These are phyloP conservation scores for Endothia cerciana DNA, from an alignment of 2,329 filamentous ascomycete genomes.

Conservation along the genomic window DNA sequence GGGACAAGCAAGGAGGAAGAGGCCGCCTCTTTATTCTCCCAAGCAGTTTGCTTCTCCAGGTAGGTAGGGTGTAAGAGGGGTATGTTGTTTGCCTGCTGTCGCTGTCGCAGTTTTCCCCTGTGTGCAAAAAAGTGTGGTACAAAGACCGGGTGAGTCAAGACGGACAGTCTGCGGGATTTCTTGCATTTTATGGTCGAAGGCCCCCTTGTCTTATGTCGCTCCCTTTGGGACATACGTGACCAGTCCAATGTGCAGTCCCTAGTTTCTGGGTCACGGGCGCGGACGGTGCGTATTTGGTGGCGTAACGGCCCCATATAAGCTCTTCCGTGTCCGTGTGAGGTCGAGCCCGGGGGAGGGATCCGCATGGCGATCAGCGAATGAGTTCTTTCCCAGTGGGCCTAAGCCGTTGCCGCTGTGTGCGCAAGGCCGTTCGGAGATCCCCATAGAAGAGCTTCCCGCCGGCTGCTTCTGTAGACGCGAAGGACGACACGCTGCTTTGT, in stretches of 20 bases:
- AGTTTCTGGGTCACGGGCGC: not conserved
- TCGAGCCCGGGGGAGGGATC: not conserved
- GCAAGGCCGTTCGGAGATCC: not conserved
- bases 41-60: no score
- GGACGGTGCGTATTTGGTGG: not conserved
- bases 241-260: not conserved
- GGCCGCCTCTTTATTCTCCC: no score
- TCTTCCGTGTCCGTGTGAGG: not conserved
- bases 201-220: not conserved
- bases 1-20: not conserved
- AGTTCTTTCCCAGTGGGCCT: not conserved
- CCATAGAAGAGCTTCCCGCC: no score
- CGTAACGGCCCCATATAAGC: not conserved
- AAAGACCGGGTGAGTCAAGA: slow-evolving; percentile 4
- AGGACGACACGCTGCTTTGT: not conserved
- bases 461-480: no score
- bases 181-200: not conserved
- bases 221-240: not conserved
- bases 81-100: slow-evolving; percentile 5
- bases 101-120: not conserved
- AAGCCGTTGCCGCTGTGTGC: not conserved
- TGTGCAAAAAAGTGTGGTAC: not conserved
- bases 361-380: not conserved
- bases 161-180: not conserved
- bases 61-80: not conserved